These are phyloP conservation scores for Rhizomucor miehei DNA, from an alignment of 371 early-diverging fungal species.

Conservation along the genomic window DNA sequence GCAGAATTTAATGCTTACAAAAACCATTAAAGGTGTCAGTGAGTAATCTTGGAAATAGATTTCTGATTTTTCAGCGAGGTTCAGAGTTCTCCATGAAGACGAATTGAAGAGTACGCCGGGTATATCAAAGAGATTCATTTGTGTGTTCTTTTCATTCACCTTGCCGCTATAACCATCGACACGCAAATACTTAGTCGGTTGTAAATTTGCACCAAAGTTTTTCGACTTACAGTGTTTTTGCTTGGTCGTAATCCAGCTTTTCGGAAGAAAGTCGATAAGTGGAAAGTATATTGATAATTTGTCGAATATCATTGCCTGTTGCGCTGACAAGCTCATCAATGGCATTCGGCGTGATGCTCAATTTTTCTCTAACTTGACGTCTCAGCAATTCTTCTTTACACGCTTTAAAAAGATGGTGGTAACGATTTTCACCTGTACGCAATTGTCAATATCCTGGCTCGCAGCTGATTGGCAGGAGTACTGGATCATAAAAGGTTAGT, in stretches of 20 bases:
- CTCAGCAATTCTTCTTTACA: not conserved
- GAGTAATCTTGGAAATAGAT: constrained; percentile 94
- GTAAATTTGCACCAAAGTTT: too few relatives aligned
- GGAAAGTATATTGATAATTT: constrained; percentile 94
- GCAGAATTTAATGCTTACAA: constrained; percentile 45
- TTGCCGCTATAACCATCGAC: constrained; percentile 26
- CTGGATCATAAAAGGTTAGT: constrained; percentile 10
- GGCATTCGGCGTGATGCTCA: constrained; percentile 78
- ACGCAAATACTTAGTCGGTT: constrained; percentile 1
- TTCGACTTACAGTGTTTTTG: constrained; percentile 65
- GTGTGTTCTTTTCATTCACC: constrained; percentile 78
- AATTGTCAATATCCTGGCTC: constrained; percentile 81
- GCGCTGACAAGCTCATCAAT: constrained; percentile 84
- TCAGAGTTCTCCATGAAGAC: constrained; percentile 60
- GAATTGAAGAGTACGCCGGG: constrained; percentile 65
- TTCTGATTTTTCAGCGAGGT: constrained; percentile 61
- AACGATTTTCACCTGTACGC: constrained; percentile 51
- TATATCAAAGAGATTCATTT: constrained; percentile 85
- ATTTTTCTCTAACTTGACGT: constrained; percentile 63
- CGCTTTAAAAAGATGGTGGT: not conserved
- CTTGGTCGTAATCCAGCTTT: constrained; percentile 78
- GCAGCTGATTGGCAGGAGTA: constrained; percentile 51
- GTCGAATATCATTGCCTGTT: constrained; percentile 97
- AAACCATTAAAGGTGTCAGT: constrained; percentile 92
- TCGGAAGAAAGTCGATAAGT: constrained; percentile 72